phyloP scores from a whole-genome alignment of 306 rosid species.

The Macrotyloma uniflorum region DNA sequence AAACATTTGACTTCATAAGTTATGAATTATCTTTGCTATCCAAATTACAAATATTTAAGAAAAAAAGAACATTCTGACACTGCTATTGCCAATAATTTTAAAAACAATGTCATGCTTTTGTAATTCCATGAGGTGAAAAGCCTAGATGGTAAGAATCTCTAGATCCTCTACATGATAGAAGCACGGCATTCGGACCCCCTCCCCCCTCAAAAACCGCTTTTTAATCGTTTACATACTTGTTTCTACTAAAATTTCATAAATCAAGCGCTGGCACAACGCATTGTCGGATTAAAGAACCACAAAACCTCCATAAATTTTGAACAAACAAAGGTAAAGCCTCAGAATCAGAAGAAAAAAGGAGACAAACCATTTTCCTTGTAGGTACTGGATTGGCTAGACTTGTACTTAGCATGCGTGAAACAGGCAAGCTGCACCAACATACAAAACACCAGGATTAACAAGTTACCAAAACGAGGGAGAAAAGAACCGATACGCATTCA shows the following conservation, averaged over 20 bases:
- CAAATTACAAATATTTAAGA: slow-evolving; percentile 2
- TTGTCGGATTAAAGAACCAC: slow-evolving; percentile 1
- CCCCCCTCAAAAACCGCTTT: background rate
- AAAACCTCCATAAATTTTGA: background rate
- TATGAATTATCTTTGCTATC: background rate
- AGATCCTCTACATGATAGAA: background rate
- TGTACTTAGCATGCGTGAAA: slow-evolving; percentile 72
- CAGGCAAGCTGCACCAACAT: slow-evolving; percentile 75
- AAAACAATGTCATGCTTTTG: background rate
- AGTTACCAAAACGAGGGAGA: background rate
- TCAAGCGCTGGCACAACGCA: background rate
- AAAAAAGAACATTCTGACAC: background rate
- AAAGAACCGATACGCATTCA: background rate
- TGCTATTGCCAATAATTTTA: background rate
- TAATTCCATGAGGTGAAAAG: background rate
- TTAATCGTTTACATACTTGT: background rate
- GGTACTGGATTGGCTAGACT: slow-evolving; percentile 63
- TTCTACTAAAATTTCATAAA: background rate
- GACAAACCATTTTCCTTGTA: slow-evolving; percentile 76
- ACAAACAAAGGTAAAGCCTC: background rate
- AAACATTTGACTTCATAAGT: background rate
- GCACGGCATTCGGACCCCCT: background rate
- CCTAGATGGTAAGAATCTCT: background rate
- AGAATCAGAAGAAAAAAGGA: background rate
- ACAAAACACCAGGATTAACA: slow-evolving; percentile 43